phyloP scores from a whole-genome alignment of 306 rosid genomes.

The Rubus idaeus region DNA sequence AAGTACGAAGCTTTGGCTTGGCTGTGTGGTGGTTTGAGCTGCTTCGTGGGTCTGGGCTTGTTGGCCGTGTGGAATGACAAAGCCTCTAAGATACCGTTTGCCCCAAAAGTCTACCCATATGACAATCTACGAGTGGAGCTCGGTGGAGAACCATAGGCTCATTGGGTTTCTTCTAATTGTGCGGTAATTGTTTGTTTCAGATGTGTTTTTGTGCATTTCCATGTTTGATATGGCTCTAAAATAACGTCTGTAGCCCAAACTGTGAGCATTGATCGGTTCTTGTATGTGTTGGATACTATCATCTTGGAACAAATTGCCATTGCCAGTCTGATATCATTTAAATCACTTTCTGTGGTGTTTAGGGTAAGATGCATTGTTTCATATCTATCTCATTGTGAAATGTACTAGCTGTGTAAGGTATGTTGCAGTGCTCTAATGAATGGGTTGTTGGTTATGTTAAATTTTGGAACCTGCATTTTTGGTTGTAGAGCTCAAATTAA shows the following conservation, averaged over 20 bases:
- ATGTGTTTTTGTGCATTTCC: slow-evolving; percentile 36
- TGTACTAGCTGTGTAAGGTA: neutral
- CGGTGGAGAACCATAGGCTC: slow-evolving; percentile 76
- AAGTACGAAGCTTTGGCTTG: slow-evolving; percentile 98
- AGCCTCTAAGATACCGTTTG: slow-evolving; percentile 82
- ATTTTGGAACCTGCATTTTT: neutral
- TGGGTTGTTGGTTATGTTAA: neutral
- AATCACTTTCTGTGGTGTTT: neutral
- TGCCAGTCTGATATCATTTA: neutral
- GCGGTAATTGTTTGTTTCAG: slow-evolving; percentile 35
- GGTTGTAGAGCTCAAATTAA: neutral
- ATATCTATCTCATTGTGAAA: neutral
- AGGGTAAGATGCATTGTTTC: neutral
- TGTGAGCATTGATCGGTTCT: neutral
- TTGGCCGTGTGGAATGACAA: slow-evolving; percentile 89
- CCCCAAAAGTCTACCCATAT: slow-evolving; percentile 87
- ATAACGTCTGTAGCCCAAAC: slow-evolving; percentile 38
- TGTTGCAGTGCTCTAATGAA: neutral
- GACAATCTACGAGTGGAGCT: slow-evolving; percentile 91
- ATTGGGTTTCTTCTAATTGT: slow-evolving; percentile 15
- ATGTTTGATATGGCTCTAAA: slow-evolving; percentile 18
- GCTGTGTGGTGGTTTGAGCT: slow-evolving; percentile 89
- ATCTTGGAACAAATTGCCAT: slow-evolving; percentile 8
- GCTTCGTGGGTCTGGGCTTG: slow-evolving; percentile 67
- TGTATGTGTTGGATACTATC: neutral